phyloP scores from a whole-genome alignment of 176 grass and related monocot genomes.

The Pontederia paniculata region DNA sequence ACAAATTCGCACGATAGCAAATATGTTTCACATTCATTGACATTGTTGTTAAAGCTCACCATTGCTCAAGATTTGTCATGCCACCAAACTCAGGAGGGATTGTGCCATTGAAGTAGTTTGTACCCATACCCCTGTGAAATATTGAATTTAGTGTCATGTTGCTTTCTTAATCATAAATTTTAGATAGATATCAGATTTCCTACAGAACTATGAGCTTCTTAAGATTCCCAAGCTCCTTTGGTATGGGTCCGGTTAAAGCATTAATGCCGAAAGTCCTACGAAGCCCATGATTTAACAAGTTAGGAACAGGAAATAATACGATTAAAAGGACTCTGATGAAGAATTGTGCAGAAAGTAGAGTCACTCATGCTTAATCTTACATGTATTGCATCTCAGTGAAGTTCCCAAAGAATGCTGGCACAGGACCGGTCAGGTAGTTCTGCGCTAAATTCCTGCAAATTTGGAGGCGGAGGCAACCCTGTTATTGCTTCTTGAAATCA shows the following conservation, averaged over 20 bases:
- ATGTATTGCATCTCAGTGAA: not conserved
- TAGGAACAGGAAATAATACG: conserved; percentile 17
- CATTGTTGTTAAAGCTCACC: conserved; percentile 21
- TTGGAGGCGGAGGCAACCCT: not conserved
- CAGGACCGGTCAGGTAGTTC: conserved; percentile 11
- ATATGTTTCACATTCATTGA: not conserved
- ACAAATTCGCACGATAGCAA: too few relatives aligned
- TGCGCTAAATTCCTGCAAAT: not conserved
- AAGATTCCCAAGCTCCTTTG: conserved; percentile 79
- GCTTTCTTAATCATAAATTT: not conserved
- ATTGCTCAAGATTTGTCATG: conserved; percentile 34
- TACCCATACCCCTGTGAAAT: conserved; percentile 31
- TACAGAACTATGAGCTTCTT: conserved; percentile 35
- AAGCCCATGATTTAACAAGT: not conserved
- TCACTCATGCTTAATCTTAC: not conserved
- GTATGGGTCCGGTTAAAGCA: conserved; percentile 71
- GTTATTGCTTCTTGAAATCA: not conserved
- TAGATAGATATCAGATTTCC: conserved; percentile 13
- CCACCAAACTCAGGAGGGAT: conserved; percentile 58
- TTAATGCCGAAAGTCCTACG: conserved; percentile 46
- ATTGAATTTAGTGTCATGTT: not conserved
- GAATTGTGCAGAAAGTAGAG: not conserved
- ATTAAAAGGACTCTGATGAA: not conserved
- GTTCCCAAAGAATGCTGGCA: conserved; percentile 13
- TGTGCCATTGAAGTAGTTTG: conserved; percentile 62